phyloP scores from a whole-genome alignment of 257 asterid species.

The Gardenia jasminoides region DNA sequence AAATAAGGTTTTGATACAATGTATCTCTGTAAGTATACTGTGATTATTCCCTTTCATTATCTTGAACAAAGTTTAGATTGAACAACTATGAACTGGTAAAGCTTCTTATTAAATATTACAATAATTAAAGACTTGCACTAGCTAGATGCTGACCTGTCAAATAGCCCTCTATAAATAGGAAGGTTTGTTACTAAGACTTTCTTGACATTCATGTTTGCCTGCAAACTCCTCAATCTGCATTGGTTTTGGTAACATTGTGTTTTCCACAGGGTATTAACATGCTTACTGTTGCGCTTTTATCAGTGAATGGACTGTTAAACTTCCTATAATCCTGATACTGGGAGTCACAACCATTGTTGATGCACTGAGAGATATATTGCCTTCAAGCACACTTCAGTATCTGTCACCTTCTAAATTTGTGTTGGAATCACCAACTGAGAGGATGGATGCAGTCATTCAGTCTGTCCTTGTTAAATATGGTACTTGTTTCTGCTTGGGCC shows the following conservation, averaged over 20 bases:
- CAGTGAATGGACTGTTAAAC: conserved; percentile 90
- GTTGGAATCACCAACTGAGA: conserved; percentile 75
- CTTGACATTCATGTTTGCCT: neutral
- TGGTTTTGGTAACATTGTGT: conserved; percentile 15
- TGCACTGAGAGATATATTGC: conserved; percentile 54
- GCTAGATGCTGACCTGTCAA: neutral
- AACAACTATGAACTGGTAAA: neutral
- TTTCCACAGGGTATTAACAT: conserved; percentile 18
- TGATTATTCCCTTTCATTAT: neutral
- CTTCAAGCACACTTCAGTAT: conserved; percentile 55
- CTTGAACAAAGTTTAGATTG: neutral
- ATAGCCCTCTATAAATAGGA: neutral
- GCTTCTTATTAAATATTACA: neutral
- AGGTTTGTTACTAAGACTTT: neutral
- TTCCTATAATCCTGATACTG: conserved; percentile 71
- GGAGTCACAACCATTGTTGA: conserved; percentile 86
- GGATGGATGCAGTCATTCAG: conserved; percentile 76
- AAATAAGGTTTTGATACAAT: neutral
- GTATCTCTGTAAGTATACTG: neutral
- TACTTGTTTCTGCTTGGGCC: conserved; percentile 64
- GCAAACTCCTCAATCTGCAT: neutral
- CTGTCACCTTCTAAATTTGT: conserved; percentile 57
- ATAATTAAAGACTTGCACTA: neutral
- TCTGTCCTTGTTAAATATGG: conserved; percentile 62
- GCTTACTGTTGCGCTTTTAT: conserved; percentile 27